These are phyloP conservation scores for Hyaloraphidium curvatum DNA, from an alignment of 192 early-diverging fungal species.

Conservation along the genomic window DNA sequence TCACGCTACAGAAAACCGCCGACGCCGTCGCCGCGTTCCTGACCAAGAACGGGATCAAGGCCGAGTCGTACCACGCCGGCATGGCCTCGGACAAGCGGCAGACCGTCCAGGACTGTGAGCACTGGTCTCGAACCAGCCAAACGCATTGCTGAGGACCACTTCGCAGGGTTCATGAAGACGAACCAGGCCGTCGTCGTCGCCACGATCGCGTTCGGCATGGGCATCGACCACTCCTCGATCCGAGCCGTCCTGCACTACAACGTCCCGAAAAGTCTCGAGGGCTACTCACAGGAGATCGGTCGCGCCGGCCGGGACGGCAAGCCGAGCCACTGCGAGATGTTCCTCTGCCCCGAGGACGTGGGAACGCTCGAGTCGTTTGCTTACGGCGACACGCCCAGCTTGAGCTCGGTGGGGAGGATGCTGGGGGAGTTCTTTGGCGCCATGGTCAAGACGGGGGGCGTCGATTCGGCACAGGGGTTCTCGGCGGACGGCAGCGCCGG, in stretches of 20 bases:
- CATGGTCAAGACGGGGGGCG: too few species aligned
- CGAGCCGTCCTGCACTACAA: constrained; percentile 55
- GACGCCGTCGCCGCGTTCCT: constrained; percentile 3
- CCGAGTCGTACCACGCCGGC: constrained; percentile 3
- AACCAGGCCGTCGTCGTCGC: constrained; percentile 55
- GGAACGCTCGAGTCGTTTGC: constrained; percentile 18
- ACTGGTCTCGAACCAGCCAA: too few species aligned
- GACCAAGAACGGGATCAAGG: neutral
- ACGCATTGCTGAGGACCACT: too few species aligned
- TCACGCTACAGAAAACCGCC: too few species aligned
- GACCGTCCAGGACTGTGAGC: neutral
- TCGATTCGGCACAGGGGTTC: too few species aligned
- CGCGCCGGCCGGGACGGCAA: constrained; percentile 45
- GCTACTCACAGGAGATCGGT: constrained; percentile 47
- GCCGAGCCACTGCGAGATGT: constrained; percentile 22
- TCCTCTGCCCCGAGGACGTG: constrained; percentile 27
- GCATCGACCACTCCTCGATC: constrained; percentile 47
- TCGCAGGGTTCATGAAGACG: too few species aligned
- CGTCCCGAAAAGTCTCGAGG: constrained; percentile 49
- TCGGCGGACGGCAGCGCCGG: too few species aligned
- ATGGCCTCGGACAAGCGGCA: neutral
- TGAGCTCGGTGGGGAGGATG: too few species aligned
- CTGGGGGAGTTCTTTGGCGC: too few species aligned
- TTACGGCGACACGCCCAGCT: constrained; percentile 20
- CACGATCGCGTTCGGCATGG: constrained; percentile 59